Conservation (phyloP, 768 basidiomycete species). For the Boletales sp. region DNA sequence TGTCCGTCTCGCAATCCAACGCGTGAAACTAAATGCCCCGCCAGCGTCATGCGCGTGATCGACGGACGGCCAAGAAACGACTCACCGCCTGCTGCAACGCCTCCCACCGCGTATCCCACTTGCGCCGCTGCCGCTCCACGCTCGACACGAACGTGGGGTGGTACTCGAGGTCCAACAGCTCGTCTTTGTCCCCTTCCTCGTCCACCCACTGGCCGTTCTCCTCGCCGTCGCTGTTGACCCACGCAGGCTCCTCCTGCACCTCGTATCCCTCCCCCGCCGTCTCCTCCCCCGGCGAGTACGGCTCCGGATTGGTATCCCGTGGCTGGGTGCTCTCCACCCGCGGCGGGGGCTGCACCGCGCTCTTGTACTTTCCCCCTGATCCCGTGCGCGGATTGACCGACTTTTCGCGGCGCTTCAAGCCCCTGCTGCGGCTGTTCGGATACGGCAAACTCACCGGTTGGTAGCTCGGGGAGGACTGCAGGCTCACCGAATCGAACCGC, state of each 20-base stretch:
- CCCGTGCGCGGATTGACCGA: conserved; percentile 28
- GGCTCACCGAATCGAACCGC: conserved; percentile 51
- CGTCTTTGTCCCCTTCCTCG: conserved; percentile 67
- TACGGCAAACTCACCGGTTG: conserved; percentile 43
- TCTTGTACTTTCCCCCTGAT: conserved; percentile 6
- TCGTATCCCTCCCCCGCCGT: conserved; percentile 67
- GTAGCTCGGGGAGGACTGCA: conserved; percentile 42
- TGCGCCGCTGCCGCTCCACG: conserved; percentile 60
- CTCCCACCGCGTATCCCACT: conserved; percentile 79
- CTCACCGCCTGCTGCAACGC: conserved; percentile 66
- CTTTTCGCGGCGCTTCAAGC: conserved; percentile 44
- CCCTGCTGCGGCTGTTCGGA: conserved; percentile 42
- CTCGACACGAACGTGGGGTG: conserved; percentile 69
- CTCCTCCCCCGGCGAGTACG: conserved; percentile 72
- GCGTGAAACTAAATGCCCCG: conserved; percentile 60
- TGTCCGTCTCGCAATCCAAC: conserved; percentile 76
- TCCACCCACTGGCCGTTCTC: conserved; percentile 67
- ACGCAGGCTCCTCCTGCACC: conserved; percentile 39
- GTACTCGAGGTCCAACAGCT: conserved; percentile 70
- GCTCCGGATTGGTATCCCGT: conserved; percentile 76
- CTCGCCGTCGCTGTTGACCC: conserved; percentile 23
- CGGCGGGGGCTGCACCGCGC: conserved; percentile 58
- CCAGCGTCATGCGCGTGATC: neutral
- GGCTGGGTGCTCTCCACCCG: conserved; percentile 85
- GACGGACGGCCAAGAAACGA: no score